Conservation (phyloP, 164 flowering plant genomes). For the Magnolia changhungtana region DNA sequence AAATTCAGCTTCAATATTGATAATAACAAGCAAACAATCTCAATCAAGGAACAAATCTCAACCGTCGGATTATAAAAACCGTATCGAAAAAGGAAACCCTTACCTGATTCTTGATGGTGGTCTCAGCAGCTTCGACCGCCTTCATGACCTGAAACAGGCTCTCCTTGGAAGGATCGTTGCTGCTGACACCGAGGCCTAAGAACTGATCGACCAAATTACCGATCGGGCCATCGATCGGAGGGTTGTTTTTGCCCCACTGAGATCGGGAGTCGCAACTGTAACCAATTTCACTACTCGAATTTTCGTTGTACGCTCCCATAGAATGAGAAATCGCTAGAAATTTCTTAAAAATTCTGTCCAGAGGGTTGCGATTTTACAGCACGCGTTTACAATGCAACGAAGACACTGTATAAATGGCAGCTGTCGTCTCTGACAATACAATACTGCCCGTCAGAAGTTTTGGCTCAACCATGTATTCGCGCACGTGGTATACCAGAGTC, state of each 20-base stretch:
- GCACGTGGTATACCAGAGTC: no score
- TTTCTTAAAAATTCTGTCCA: not conserved
- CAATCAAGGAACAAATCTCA: not conserved
- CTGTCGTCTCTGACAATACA: no score
- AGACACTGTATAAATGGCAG: no score
- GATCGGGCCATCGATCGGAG: constrained; percentile 46
- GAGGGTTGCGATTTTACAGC: not conserved
- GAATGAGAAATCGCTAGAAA: not conserved
- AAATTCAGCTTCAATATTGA: not conserved
- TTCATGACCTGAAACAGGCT: constrained; percentile 85
- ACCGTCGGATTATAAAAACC: not conserved
- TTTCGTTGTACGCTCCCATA: constrained; percentile 25
- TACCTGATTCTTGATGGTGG: constrained; percentile 68
- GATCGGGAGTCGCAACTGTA: constrained; percentile 17
- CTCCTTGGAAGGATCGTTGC: constrained; percentile 27
- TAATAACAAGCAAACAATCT: not conserved
- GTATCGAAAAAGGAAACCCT: not conserved
- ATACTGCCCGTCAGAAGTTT: no score
- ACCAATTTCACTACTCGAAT: constrained; percentile 10
- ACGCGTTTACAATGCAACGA: no score
- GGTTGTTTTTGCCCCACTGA: constrained; percentile 12
- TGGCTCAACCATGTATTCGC: no score
- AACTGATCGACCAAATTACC: constrained; percentile 44
- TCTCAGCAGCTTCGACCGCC: constrained; percentile 83
- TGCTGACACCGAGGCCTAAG: constrained; percentile 29